Percentiles rank a stretch among this genome's conserved stretches.
phyloP scores from a whole-genome alignment of 2,329 filamentous ascomycete genomes.

The Diaporthe eres region DNA sequence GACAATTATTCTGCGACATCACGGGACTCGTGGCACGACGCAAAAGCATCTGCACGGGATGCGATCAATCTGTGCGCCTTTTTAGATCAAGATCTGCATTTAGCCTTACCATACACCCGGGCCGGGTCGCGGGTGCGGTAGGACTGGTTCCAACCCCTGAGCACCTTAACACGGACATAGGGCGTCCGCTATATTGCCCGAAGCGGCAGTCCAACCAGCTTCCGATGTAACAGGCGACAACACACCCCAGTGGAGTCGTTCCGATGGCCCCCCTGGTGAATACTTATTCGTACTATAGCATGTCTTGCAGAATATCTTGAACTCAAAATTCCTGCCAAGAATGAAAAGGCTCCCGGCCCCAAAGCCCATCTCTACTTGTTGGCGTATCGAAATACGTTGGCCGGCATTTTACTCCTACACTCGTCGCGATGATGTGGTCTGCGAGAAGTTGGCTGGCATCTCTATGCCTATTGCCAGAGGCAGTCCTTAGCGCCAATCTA shows the following conservation, averaged over 20 bases:
- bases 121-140: neutral
- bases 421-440: neutral
- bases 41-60: neutral
- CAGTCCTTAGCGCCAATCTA: constrained; percentile 45
- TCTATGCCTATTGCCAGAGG: constrained; percentile 2
- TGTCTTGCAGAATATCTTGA: constrained; percentile 3
- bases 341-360: neutral
- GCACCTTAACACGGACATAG: constrained; percentile 28
- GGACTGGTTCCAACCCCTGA: constrained; percentile 16
- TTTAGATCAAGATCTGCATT: constrained; percentile 27
- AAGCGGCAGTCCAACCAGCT: neutral
- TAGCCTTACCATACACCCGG: constrained; percentile 30
- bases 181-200: constrained; percentile 17
- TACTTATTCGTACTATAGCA: neutral
- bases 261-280: neutral
- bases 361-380: neutral
- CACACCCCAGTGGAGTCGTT: neutral
- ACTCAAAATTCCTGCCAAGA: constrained; percentile 25
- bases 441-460: neutral
- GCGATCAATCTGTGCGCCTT: constrained; percentile 14
- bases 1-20: constrained; percentile 15
- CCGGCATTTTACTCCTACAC: too few relatives aligned
- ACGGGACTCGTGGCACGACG: neutral
- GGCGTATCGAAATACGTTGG: neutral
- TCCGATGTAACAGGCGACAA: constrained; percentile 25